Evolutionary conservation across 164 flowering plant genomes (phyloP).

Genomic region (Magnolia changhungtana): DNA sequence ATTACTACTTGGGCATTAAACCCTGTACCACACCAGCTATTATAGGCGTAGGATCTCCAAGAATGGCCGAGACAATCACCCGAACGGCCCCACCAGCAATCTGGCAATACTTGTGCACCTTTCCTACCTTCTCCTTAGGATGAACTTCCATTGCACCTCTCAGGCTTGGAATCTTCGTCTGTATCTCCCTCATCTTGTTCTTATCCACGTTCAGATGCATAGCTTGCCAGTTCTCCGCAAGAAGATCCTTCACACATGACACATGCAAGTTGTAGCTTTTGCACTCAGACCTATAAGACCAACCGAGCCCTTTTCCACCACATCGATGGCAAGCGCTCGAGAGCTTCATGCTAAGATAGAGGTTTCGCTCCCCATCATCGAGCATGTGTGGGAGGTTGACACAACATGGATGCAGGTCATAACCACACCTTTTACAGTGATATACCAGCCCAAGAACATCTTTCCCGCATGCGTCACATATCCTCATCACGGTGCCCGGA

Average conservation of each 20-base stretch:
- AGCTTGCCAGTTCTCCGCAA: conserved; percentile 60
- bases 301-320: conserved; percentile 52
- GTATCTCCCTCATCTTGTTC: conserved; percentile 38
- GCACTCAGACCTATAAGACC: conserved; percentile 49
- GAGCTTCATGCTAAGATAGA: conserved; percentile 38
- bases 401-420: conserved; percentile 68
- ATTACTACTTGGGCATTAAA: conserved; percentile 23
- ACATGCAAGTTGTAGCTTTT: conserved; percentile 58
- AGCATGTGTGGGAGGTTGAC: conserved; percentile 48
- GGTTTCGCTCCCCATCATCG: conserved; percentile 45
- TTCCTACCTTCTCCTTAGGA: conserved; percentile 18
- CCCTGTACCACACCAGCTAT: conserved; percentile 33
- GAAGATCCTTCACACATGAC: conserved; percentile 56
- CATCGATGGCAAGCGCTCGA: conserved; percentile 41
- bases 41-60: conserved; percentile 36
- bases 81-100: conserved; percentile 48
- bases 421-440: conserved; percentile 53
- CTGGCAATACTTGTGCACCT: conserved; percentile 40
- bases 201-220: conserved; percentile 43
- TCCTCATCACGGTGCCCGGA: conserved; percentile 35
- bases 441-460: conserved; percentile 48
- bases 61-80: conserved; percentile 43
- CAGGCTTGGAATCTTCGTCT: conserved; percentile 43
- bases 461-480: conserved; percentile 49
- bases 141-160: conserved; percentile 28